phyloP scores from a whole-genome alignment of 1,139 yeast species.

The Candida frijolesensis region DNA sequence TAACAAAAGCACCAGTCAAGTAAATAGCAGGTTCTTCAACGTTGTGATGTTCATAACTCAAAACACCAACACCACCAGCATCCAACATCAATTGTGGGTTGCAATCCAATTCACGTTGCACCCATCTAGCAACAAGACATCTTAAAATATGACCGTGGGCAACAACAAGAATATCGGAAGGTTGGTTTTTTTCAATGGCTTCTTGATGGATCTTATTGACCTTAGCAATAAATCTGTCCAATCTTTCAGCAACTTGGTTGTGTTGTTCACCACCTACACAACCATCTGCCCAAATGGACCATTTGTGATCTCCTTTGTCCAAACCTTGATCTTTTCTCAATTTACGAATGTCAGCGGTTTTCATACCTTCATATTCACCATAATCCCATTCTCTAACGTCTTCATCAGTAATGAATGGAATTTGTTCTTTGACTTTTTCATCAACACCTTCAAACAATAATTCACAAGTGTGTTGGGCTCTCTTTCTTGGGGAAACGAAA shows the following conservation, averaged over 20 bases:
- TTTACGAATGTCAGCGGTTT: conserved; percentile 64
- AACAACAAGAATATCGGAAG: conserved; percentile 77
- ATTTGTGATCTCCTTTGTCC: conserved; percentile 40
- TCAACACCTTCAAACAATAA: conserved; percentile 53
- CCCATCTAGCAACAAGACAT: conserved; percentile 89
- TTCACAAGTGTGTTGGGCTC: conserved; percentile 77
- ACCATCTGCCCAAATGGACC: conserved; percentile 92
- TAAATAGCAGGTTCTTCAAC: conserved; percentile 84
- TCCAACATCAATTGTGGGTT: conserved; percentile 86
- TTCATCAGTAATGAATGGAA: conserved; percentile 57
- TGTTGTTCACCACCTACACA: conserved; percentile 87
- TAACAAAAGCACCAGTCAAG: conserved; percentile 77
- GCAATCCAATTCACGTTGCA: conserved; percentile 52
- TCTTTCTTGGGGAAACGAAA: conserved; percentile 74
- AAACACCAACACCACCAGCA: conserved; percentile 94
- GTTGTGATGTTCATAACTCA: conserved; percentile 85
- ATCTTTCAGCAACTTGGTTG: conserved; percentile 62
- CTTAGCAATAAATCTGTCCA: conserved; percentile 67
- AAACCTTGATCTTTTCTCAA: conserved; percentile 65
- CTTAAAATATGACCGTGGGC: conserved; percentile 95
- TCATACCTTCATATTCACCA: conserved; percentile 90
- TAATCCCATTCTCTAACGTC: conserved; percentile 92
- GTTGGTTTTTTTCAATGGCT: conserved; percentile 54
- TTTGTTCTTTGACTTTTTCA: conserved; percentile 44
- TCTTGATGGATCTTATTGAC: conserved; percentile 63